phyloP scores from a whole-genome alignment of 2,329 filamentous ascomycete genomes.

The Pseudocercospora eumusae region DNA sequence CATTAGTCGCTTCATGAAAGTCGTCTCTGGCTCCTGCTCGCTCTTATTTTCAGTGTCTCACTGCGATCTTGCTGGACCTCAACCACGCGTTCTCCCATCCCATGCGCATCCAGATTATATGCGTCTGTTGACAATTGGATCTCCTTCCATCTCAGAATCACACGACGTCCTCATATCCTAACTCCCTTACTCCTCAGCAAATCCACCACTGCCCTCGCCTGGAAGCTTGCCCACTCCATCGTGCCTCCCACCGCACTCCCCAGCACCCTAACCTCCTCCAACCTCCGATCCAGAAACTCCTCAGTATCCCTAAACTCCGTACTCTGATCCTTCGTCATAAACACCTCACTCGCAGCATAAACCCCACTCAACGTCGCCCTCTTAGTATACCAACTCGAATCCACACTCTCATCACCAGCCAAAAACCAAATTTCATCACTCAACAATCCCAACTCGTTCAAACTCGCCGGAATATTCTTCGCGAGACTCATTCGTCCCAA shows the following conservation, averaged over 20 bases:
- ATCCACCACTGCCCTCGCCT: constrained; percentile 74
- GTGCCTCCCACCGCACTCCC: constrained; percentile 65
- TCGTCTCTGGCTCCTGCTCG: too few relatives aligned
- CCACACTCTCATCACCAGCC: constrained; percentile 77
- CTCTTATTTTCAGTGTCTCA: too few relatives aligned
- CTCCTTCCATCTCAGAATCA: background rate
- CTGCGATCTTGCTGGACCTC: too few relatives aligned
- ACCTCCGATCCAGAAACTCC: constrained; percentile 73
- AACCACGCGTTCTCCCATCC: too few relatives aligned
- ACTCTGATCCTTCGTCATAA: constrained; percentile 88
- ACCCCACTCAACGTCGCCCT: constrained; percentile 63
- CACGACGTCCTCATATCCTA: constrained; percentile 65
- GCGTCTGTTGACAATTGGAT: too few relatives aligned
- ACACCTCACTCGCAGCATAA: constrained; percentile 77
- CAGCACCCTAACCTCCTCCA: constrained; percentile 67
- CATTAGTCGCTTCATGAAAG: too few relatives aligned
- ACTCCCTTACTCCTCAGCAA: constrained; percentile 84
- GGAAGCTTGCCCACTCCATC: constrained; percentile 79
- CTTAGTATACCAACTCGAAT: constrained; percentile 85
- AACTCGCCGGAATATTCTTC: constrained; percentile 70
- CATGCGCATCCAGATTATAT: too few relatives aligned
- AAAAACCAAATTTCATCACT: constrained; percentile 93
- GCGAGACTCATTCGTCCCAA: constrained; percentile 88
- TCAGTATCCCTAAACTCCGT: constrained; percentile 74
- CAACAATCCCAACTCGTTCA: constrained; percentile 76